Conservation (phyloP, 2,329 filamentous ascomycete species). For the Tolypocladium amazonense region DNA sequence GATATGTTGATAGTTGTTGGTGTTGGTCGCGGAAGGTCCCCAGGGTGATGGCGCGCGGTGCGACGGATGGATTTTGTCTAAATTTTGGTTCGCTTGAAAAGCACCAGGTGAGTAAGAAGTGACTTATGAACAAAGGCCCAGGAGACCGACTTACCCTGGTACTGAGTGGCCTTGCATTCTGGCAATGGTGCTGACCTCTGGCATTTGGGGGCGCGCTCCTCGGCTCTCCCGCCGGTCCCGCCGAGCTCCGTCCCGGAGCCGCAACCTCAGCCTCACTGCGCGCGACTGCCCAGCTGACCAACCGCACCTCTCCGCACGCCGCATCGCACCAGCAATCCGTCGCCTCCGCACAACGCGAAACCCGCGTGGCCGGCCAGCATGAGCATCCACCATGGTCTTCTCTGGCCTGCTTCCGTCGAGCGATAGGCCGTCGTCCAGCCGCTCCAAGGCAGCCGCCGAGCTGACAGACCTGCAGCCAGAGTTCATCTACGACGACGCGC, state of each 20-base stretch:
- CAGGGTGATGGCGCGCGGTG: too few species aligned
- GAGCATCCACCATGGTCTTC: slow-evolving; percentile 36
- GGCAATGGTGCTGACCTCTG: too few species aligned
- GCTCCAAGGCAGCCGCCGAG: slow-evolving; percentile 18
- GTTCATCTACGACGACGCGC: slow-evolving; percentile 45
- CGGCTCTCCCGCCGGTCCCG: background rate
- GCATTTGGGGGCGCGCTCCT: background rate
- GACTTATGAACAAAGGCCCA: too few species aligned
- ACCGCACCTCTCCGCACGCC: background rate
- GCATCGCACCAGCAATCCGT: background rate
- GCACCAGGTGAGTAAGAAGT: too few species aligned
- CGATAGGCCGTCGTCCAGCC: slow-evolving; percentile 24
- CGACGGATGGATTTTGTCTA: too few species aligned
- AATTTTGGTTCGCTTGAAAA: too few species aligned
- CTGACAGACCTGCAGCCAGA: slow-evolving; percentile 20
- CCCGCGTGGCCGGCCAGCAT: slow-evolving; percentile 13
- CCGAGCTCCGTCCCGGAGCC: background rate
- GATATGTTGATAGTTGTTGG: too few species aligned
- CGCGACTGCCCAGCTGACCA: background rate
- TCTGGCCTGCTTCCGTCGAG: slow-evolving; percentile 34
- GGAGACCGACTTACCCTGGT: too few species aligned
- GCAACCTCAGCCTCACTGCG: background rate
- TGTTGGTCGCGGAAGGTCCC: too few species aligned
- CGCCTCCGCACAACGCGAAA: background rate
- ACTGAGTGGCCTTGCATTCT: too few species aligned